Evolutionary conservation across 495 filamentous ascomycete species (phyloP), one percentile per base, ranked within the genome.

Genomic region (Recurvomyces mirabilis): DNA sequence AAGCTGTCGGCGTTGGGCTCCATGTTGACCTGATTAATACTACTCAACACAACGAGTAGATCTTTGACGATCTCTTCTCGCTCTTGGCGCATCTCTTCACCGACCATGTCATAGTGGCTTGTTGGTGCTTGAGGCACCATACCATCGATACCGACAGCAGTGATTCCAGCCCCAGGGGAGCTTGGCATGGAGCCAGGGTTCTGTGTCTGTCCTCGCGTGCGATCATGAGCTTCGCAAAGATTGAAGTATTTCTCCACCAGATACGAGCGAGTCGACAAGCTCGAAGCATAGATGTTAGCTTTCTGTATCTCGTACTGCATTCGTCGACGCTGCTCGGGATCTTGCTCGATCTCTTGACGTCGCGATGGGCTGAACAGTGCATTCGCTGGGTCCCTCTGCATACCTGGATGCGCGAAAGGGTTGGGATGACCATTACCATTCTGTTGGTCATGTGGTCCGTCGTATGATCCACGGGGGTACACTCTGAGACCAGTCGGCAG

Each of bases 221-320:
- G 26, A 1, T 56, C 57, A 49, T 71, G 71, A 5, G 70, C 70
- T 29, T 82, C 75, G 36, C 72, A 73, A 0, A 82, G 65, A 52
- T 68, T 75, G 60, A 78, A 81, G 54, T 85, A 91, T 52, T 82
- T 84, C 49, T 93, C 82, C 1, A 89, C 79, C n/a, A 85, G 70
- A 54, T 79, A 86, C 0, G 80, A 84, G 17, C 85, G 72, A 1
- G 82, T 87, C 3, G 73, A 74, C 1, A 94, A 65, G 52, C 84
- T 78, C 33, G 75, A 82, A 5, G 75, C 74, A 48, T 86, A 81
- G 19, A 94, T 81, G 51, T 87, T 89, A 17, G 77, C 77, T 54
- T 86, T 87, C 56, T 93, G 84, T 18, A 93, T 87, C 53, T 91
- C 82, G 39, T 75, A 81, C 37, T 88, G 84, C 1, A 87, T 67